Percentiles rank a stretch among this genome's conserved stretches.
These are phyloP conservation scores for Solanum bulbocastanum DNA, from an alignment of 257 asterid species.

Conservation along the genomic window DNA sequence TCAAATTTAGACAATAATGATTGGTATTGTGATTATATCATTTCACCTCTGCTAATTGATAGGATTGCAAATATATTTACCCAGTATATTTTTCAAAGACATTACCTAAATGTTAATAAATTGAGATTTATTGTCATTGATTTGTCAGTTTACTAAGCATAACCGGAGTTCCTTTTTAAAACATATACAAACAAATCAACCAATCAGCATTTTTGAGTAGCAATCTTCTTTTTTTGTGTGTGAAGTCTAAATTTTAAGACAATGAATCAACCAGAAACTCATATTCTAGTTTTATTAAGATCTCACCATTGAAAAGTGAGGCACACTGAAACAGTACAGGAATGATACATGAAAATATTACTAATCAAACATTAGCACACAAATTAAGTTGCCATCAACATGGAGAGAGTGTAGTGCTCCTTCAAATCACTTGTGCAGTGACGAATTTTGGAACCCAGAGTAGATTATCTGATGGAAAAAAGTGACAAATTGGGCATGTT, in stretches of 20 bases:
- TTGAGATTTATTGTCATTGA: too few species aligned
- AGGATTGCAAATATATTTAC: too few species aligned
- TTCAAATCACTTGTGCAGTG: not conserved
- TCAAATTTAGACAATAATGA: too few species aligned
- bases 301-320: not conserved
- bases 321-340: not conserved
- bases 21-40: too few species aligned
- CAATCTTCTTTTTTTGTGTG: not conserved
- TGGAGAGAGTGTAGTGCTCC: not conserved
- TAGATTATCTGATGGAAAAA: constrained; percentile 69
- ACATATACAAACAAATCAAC: too few species aligned
- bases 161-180: too few species aligned
- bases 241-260: not conserved
- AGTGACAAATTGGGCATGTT: constrained; percentile 61
- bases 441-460: constrained; percentile 31
- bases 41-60: too few species aligned
- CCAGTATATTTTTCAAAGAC: too few species aligned
- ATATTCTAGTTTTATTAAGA: not conserved
- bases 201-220: not conserved
- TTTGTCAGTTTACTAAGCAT: too few species aligned
- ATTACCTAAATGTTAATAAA: too few species aligned
- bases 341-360: not conserved
- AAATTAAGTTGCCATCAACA: not conserved
- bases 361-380: not conserved
- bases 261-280: not conserved